phyloP scores from a whole-genome alignment of 75 land plant genomes.

The Cryptomeria japonica region DNA sequence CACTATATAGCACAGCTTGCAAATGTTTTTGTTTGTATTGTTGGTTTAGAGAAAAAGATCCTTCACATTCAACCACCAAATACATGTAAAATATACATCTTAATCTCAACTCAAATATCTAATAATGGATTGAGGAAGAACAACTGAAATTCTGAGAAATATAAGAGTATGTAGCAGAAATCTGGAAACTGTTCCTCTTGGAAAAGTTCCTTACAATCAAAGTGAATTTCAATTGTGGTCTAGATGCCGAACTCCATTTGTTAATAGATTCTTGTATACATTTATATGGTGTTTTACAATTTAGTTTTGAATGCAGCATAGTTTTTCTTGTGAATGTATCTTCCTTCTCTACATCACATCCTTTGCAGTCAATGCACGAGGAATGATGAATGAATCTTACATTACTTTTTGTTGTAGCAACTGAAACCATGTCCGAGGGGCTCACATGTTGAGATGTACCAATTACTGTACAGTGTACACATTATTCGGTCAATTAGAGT shows the following conservation, averaged over 20 bases:
- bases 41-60: not conserved
- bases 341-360: too few species aligned
- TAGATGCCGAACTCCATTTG: not conserved
- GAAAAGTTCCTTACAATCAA: not conserved
- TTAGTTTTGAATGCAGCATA: too few species aligned
- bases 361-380: not conserved
- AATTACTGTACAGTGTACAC: too few species aligned
- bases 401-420: not conserved
- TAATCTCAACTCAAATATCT: not conserved
- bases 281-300: too few species aligned
- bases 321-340: too few species aligned
- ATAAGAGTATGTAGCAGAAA: not conserved
- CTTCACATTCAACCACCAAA: not conserved
- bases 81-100: not conserved
- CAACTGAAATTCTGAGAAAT: not conserved
- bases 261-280: too few species aligned
- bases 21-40: not conserved
- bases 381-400: not conserved
- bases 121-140: not conserved
- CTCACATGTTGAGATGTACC: too few species aligned
- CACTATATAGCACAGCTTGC: not conserved
- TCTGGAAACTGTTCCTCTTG: not conserved
- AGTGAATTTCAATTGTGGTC: not conserved
- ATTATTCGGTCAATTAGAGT: too few species aligned
- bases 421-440: too few species aligned